Conservation (phyloP, 306 rosid species). For the Delonix regia region DNA sequence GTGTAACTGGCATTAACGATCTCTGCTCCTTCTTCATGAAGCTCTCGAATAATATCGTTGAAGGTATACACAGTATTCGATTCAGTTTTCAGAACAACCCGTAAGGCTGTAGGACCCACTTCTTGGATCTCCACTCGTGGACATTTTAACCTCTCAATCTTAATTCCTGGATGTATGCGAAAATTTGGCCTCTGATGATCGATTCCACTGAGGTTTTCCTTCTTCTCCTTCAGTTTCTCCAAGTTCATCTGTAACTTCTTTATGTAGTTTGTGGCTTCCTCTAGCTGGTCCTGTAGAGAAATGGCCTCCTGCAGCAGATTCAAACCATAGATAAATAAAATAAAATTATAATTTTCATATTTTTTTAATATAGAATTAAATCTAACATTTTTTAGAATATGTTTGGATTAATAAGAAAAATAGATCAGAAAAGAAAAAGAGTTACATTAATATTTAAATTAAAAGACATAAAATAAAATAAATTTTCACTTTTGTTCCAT, state of each 20-base stretch:
- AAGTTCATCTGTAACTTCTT: conserved; percentile 59
- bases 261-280: conserved; percentile 68
- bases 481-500: not conserved
- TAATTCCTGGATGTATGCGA: not conserved
- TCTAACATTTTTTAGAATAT: not conserved
- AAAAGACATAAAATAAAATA: not conserved
- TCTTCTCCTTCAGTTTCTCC: conserved; percentile 75
- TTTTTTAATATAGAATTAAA: too few relatives aligned
- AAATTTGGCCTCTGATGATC: conserved; percentile 20
- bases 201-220: conserved; percentile 42
- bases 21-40: conserved; percentile 68
- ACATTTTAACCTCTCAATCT: conserved; percentile 18
- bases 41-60: conserved; percentile 51
- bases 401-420: not conserved
- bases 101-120: conserved; percentile 46
- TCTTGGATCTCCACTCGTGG: conserved; percentile 64
- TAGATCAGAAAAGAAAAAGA: not conserved
- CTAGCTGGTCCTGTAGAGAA: conserved; percentile 60
- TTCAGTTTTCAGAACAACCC: conserved; percentile 60
- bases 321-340: not conserved
- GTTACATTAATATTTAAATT: too few relatives aligned
- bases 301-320: conserved; percentile 43
- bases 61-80: conserved; percentile 61
- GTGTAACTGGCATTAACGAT: conserved; percentile 62
- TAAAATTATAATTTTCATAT: too few relatives aligned